Evolutionary conservation across 495 filamentous ascomycete species (phyloP).

Genomic region (Trichoderma gamsii): DNA sequence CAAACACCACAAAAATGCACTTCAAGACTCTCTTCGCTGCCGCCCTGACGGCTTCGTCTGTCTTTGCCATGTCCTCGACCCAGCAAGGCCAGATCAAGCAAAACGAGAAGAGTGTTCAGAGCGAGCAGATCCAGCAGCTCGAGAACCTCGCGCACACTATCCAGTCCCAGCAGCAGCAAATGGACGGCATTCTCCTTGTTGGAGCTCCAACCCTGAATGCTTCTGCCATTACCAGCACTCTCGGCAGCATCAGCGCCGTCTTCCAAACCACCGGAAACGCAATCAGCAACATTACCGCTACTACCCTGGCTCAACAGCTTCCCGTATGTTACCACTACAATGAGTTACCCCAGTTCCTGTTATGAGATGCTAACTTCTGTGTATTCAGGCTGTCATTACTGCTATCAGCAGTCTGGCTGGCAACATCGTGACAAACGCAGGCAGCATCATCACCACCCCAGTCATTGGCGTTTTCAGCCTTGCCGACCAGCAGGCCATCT

Average conservation of each 20-base stretch:
- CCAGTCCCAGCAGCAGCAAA: not conserved
- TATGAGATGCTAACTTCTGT: not conserved
- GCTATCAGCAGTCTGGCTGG: not conserved
- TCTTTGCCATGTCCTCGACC: not conserved
- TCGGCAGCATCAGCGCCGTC: not conserved
- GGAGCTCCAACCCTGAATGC: not conserved
- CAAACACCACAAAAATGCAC: not conserved
- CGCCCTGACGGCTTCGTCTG: not conserved
- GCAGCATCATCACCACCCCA: not conserved
- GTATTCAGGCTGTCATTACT: not conserved
- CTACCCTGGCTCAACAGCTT: not conserved
- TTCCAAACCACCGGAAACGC: not conserved
- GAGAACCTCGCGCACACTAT: not conserved
- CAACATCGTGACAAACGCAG: not conserved
- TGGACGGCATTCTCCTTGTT: not conserved
- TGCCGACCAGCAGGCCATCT: not conserved
- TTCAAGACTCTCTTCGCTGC: conserved; percentile 6
- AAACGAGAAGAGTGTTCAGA: not conserved
- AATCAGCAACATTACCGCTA: not conserved
- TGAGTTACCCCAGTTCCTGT: not conserved
- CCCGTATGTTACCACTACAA: not conserved
- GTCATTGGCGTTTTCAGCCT: not conserved
- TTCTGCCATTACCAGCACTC: not conserved
- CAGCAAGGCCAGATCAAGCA: not conserved
- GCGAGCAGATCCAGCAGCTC: not conserved